phyloP scores from a whole-genome alignment of 768 basidiomycete genomes.

The Rhodotorula babjevae region DNA sequence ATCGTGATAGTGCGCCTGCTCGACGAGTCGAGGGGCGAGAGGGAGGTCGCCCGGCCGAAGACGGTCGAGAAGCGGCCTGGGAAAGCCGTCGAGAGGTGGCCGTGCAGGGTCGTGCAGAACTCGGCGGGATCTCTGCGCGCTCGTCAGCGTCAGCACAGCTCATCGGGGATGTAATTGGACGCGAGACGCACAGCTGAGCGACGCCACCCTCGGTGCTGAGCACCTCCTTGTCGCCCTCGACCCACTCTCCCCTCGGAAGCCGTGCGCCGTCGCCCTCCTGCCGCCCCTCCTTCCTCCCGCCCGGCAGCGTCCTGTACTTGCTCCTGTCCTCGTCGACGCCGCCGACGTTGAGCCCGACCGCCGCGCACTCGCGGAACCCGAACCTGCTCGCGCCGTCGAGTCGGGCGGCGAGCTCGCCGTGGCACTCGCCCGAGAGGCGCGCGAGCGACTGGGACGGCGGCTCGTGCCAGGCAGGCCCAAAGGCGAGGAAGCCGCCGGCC shows the following conservation, averaged over 20 bases:
- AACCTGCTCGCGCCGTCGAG: conserved; percentile 49
- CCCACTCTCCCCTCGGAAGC: conserved; percentile 5
- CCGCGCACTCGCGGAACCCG: conserved; percentile 49
- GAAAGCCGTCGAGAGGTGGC: not conserved
- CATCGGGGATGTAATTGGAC: too few species aligned
- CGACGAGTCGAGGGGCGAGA: not conserved
- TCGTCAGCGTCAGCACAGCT: not conserved
- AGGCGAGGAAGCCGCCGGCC: conserved; percentile 52
- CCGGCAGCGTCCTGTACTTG: conserved; percentile 39
- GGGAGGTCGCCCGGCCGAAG: not conserved
- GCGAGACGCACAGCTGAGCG: conserved; percentile 22
- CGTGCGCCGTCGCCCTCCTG: not conserved
- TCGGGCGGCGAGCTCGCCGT: conserved; percentile 49
- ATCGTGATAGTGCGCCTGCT: not conserved
- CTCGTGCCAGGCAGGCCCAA: conserved; percentile 49
- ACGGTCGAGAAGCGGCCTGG: conserved; percentile 5
- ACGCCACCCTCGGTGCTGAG: conserved; percentile 27
- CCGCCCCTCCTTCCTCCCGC: conserved; percentile 3
- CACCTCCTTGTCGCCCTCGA: conserved; percentile 28
- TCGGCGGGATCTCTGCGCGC: conserved; percentile 21
- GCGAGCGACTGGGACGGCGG: conserved; percentile 46
- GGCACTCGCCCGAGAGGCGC: conserved; percentile 49
- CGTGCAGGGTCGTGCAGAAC: conserved; percentile 24
- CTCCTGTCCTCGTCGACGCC: conserved; percentile 17
- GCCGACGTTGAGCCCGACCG: conserved; percentile 44